These are phyloP conservation scores for Arachis hypogaea DNA, from an alignment of 306 rosid genomes.

Conservation along the genomic window DNA sequence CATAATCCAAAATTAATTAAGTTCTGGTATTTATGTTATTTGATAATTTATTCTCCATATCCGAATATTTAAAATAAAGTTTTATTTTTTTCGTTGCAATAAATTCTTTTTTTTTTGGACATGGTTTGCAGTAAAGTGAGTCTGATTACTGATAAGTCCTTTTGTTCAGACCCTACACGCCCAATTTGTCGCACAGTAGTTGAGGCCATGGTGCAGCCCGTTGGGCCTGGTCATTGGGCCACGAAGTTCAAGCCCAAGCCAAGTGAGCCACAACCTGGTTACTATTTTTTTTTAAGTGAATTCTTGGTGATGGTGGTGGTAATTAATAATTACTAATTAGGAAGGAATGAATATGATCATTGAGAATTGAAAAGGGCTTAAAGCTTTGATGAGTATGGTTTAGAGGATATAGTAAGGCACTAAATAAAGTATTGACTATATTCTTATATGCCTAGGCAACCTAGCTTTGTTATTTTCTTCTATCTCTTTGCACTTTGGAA, in stretches of 20 bases:
- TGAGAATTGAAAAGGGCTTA: conserved; percentile 9
- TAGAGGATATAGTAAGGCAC: conserved; percentile 30
- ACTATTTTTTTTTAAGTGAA: too few relatives aligned
- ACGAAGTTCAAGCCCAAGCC: conserved; percentile 30
- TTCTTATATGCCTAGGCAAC: neutral
- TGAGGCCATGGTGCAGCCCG: conserved; percentile 24
- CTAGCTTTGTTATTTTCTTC: neutral
- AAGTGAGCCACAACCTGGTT: neutral
- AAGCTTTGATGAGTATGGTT: neutral
- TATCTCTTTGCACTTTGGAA: neutral
- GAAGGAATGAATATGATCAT: conserved; percentile 31
- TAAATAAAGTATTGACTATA: conserved; percentile 2
- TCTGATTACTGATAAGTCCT: conserved; percentile 30
- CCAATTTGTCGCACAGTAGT: conserved; percentile 55
- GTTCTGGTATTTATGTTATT: neutral
- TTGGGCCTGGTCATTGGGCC: conserved; percentile 13
- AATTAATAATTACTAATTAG: neutral
- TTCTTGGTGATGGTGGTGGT: too few relatives aligned
- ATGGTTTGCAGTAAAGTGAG: too few relatives aligned
- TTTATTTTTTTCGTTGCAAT: too few relatives aligned
- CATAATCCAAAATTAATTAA: neutral
- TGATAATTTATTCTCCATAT: neutral
- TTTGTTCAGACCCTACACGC: conserved; percentile 52
- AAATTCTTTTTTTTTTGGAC: too few relatives aligned
- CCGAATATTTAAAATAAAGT: neutral